A percentile compares a stretch with the other conserved stretches of the same genome.
Evolutionary conservation across 768 basidiomycete species (phyloP).

Genomic region (Candolleomyces aberdarensis): DNA sequence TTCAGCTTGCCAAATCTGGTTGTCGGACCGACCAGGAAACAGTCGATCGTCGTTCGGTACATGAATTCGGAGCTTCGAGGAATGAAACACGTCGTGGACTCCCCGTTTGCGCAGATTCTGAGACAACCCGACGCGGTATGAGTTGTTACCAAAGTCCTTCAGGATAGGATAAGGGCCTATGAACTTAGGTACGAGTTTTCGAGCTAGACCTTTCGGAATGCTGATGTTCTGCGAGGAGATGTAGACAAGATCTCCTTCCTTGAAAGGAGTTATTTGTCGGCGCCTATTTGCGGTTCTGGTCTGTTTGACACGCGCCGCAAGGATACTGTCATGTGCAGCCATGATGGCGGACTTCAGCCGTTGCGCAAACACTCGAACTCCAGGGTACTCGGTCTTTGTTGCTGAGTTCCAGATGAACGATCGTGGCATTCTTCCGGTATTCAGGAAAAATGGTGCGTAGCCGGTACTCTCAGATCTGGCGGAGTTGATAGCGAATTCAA

Average conservation of each 20-base stretch:
- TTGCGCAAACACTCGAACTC: conserved; percentile 4
- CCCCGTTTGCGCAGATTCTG: conserved; percentile 13
- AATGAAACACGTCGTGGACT: conserved; percentile 32
- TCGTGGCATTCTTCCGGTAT: conserved; percentile 7
- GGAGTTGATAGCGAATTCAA: conserved; percentile 10
- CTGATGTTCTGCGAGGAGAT: conserved; percentile 12
- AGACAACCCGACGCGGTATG: background rate
- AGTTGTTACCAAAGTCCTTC: background rate
- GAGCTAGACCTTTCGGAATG: conserved; percentile 6
- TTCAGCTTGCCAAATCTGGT: conserved; percentile 15
- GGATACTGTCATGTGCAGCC: conserved; percentile 27
- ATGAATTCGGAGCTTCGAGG: conserved; percentile 22
- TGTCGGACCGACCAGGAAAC: conserved; percentile 26
- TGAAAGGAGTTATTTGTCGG: conserved; percentile 8
- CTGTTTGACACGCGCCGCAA: conserved; percentile 25
- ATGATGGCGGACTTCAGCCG: conserved; percentile 16
- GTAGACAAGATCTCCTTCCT: conserved; percentile 11
- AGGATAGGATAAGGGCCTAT: conserved; percentile 8
- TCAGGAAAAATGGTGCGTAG: conserved; percentile 14
- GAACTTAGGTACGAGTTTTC: conserved; percentile 14
- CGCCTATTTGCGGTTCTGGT: conserved; percentile 19
- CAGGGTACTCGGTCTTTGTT: conserved; percentile 6
- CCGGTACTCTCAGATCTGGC: conserved; percentile 11
- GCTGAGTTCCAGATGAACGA: conserved; percentile 10
- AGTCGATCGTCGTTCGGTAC: conserved; percentile 24